phyloP scores from a whole-genome alignment of 441 rosid species.

The Breynia disticha region DNA sequence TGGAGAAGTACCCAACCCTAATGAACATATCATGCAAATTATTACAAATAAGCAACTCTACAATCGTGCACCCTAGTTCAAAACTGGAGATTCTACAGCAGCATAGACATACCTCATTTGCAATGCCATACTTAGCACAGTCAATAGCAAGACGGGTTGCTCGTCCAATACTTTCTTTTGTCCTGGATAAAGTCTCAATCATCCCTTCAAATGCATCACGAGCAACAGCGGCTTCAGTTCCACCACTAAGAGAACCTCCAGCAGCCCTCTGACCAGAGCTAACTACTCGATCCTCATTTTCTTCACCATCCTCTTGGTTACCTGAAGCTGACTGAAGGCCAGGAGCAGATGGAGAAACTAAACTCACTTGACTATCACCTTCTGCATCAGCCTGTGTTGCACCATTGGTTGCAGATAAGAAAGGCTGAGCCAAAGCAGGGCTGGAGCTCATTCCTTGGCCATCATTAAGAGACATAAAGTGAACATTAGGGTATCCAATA shows the following conservation, averaged over 20 bases:
- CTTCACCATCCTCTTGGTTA: constrained; percentile 54
- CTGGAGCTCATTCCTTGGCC: constrained; percentile 45
- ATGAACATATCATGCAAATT: background rate
- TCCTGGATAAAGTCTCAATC: constrained; percentile 97
- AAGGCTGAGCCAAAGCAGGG: constrained; percentile 43
- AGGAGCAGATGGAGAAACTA: constrained; percentile 50
- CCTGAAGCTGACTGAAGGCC: constrained; percentile 35
- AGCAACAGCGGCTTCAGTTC: constrained; percentile 95
- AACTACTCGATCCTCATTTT: constrained; percentile 62
- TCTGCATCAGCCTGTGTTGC: constrained; percentile 34
- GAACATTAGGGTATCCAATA: constrained; percentile 37
- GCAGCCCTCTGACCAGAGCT: constrained; percentile 58
- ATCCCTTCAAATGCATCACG: constrained; percentile 99
- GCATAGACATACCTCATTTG: constrained; percentile 64
- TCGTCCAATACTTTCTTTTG: constrained; percentile 98
- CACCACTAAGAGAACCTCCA: constrained; percentile 82
- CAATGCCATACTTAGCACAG: constrained; percentile 96
- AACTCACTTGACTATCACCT: constrained; percentile 28
- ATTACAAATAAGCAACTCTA: background rate
- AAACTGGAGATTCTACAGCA: constrained; percentile 4
- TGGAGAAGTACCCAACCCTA: background rate
- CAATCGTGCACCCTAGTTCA: background rate
- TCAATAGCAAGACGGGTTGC: constrained; percentile 99
- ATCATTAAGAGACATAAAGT: constrained; percentile 34
- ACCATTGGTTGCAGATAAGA: constrained; percentile 31